Evolutionary conservation across 164 flowering plant species (phyloP), one percentile per base, ranked within the genome.

Genomic region (Euptelea pleiosperma): DNA sequence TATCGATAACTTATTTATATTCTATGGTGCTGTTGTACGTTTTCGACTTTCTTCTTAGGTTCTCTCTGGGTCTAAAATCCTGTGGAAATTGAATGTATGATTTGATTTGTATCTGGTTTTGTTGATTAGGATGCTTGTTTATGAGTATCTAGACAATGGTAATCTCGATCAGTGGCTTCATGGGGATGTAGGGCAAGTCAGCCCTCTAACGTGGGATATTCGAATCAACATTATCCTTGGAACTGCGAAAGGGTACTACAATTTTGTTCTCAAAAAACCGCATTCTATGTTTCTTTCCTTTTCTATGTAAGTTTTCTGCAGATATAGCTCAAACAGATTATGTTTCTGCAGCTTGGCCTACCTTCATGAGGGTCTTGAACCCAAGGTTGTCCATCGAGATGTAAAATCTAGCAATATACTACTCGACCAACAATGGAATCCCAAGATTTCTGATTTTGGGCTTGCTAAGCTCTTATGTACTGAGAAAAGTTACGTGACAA

Each of bases 81-180:
- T 2, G 6, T 16, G 8, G 61, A 45, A 37, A 34, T 45, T 24
- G 22, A 52, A 11, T 18, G 30, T 48, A 15, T 49, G 33, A 21
- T 48, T 24, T 58, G 9, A n/a, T 11, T 55, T 28, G 36, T 34
- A 9, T 24, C 8, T 49, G 36, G 37, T 50, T 25, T 19, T 31
- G 52, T 63, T 11, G 16, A 30, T 46, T 52, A 81, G 83, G 76
- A 61, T 79, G 59, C 69, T 79, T 61, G 75, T 79, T 5, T 74
- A 72, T 25, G 84, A 82, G 65, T 74, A 75, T 41, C 58, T 77
- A 9, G 77, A 74, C n/a, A 82, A 82, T 56, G 77, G 79, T 0
- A 70, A 62, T 73, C 70, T 82, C 45, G 55, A 74, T 4, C 73
- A 72, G 30, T 79, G 87, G 87, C 82, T 82, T 48, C 80, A 79